Conservation (phyloP, 371 early-diverging fungal genomes). For the Vairimorpha ceranae region DNA sequence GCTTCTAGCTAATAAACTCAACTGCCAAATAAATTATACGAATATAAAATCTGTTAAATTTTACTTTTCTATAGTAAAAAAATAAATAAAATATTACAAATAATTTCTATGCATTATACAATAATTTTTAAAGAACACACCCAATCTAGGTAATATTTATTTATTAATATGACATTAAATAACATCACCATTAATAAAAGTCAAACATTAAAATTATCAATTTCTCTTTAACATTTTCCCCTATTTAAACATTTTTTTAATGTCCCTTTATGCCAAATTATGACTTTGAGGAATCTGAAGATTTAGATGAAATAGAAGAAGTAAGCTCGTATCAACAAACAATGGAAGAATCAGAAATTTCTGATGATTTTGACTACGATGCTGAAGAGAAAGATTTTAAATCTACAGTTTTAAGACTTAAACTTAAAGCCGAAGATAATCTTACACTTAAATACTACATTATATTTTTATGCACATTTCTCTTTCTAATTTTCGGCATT, state of each 20-base stretch:
- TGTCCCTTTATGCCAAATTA: not conserved
- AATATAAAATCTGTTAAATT: not conserved
- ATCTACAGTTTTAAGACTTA: not conserved
- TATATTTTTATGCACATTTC: conserved; percentile 1
- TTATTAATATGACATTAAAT: too few species aligned
- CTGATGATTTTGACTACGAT: not conserved
- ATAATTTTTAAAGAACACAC: too few species aligned
- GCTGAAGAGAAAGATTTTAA: not conserved
- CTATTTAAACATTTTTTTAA: not conserved
- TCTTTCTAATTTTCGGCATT: not conserved
- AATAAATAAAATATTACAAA: too few species aligned
- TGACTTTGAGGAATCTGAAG: not conserved
- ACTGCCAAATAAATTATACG: too few species aligned
- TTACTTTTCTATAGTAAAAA: not conserved
- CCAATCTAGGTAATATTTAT: too few species aligned
- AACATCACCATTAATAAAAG: too few species aligned
- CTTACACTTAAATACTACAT: conserved; percentile 4
- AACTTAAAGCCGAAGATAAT: conserved; percentile 7
- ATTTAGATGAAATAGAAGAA: not conserved
- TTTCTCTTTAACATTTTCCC: not conserved
- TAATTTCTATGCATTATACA: too few species aligned
- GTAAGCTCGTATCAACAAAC: not conserved
- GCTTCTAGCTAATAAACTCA: too few species aligned
- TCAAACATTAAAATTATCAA: not conserved
- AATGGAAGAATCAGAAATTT: not conserved